These are phyloP conservation scores for Euphrasia confusa DNA, from an alignment of 257 asterid species.

Conservation along the genomic window DNA sequence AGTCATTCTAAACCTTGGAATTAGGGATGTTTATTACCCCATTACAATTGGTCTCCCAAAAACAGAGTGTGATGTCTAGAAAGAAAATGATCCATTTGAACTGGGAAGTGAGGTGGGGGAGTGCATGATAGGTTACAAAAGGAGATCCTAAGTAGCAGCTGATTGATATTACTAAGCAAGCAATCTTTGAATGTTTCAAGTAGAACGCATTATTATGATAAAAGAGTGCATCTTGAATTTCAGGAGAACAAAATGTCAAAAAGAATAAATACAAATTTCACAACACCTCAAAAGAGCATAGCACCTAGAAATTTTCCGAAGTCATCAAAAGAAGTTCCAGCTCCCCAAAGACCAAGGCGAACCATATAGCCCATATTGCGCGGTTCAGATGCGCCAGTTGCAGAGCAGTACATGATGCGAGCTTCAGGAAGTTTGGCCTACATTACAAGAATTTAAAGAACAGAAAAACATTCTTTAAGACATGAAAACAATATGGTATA, in stretches of 20 bases:
- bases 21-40: neutral
- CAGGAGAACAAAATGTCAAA: constrained; percentile 15
- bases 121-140: too few relatives aligned
- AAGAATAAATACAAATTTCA: constrained; percentile 16
- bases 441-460: constrained; percentile 31
- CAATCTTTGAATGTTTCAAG: constrained; percentile 13
- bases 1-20: constrained; percentile 14
- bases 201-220: constrained; percentile 20
- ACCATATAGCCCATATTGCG: constrained; percentile 99
- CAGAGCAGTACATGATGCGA: constrained; percentile 94
- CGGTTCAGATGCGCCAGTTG: constrained; percentile 99
- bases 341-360: constrained; percentile 99
- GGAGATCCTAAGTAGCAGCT: constrained; percentile 16
- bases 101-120: too few relatives aligned
- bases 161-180: constrained; percentile 10
- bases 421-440: constrained; percentile 98
- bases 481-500: constrained; percentile 17
- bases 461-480: constrained; percentile 22
- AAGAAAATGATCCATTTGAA: neutral
- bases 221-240: constrained; percentile 5
- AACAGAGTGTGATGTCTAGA: too few relatives aligned
- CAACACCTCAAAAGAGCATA: constrained; percentile 23
- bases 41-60: neutral
- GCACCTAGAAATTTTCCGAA: constrained; percentile 87
- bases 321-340: constrained; percentile 81